Conservation (phyloP, 305 asterid species). For the Vinca major region DNA sequence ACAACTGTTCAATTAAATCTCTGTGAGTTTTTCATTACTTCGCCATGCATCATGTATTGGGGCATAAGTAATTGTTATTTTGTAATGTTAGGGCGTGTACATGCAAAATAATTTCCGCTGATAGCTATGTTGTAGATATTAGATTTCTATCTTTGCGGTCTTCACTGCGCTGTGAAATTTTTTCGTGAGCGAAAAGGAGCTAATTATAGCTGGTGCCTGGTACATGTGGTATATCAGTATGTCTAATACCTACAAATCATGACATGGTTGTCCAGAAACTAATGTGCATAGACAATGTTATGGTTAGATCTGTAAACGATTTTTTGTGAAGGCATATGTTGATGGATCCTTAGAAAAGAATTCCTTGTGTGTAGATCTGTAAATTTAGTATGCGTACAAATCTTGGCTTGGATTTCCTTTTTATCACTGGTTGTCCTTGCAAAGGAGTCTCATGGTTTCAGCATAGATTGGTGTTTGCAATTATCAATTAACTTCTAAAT, state of each 20-base stretch:
- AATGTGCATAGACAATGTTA: background rate
- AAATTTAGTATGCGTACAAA: background rate
- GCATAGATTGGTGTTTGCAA: slow-evolving; percentile 24
- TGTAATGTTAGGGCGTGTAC: background rate
- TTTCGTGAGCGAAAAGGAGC: background rate
- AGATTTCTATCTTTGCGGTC: background rate
- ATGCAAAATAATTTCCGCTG: background rate
- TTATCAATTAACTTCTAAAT: slow-evolving; percentile 17
- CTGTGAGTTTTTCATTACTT: background rate
- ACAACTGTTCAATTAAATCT: background rate
- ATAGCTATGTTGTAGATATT: background rate
- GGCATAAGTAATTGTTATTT: background rate
- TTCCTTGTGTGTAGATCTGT: background rate
- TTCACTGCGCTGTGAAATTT: background rate
- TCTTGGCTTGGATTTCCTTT: background rate
- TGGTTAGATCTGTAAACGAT: background rate
- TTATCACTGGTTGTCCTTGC: background rate
- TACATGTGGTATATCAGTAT: background rate
- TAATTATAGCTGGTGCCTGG: background rate
- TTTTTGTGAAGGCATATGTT: background rate
- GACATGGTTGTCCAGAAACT: background rate
- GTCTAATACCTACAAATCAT: background rate
- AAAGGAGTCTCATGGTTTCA: slow-evolving; percentile 34
- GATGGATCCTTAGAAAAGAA: background rate
- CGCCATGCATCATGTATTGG: background rate